Evolutionary conservation across 1,284 basidiomycete species (phyloP), one percentile per base, ranked within the genome.

Genomic region (Fomitopsis palustris): DNA sequence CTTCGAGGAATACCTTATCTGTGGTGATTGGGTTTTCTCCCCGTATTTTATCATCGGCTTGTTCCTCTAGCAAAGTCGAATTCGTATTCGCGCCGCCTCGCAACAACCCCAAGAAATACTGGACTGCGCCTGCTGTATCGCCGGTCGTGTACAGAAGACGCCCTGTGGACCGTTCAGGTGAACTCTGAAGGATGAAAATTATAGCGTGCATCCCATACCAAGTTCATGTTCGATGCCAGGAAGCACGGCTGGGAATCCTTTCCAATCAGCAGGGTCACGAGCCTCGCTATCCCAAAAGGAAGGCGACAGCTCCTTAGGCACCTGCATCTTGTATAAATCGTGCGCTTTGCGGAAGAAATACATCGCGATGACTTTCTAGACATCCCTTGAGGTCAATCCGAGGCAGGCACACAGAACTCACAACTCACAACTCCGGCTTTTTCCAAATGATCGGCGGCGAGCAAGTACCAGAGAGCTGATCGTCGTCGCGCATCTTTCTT

Each of bases 301-400:
- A 1, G 88, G 88, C 0, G 91, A 93, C 14, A 93, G 69, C 21
- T 73, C 72, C 66, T 88, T 89, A 38, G 72, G 68, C 0, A 81
- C 78, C 35, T 73, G 76, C 14, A 72, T 66, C 33, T 73, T 77
- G 68, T 85, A 90, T 29, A 90, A 72, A 19, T 80, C 79, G 61
- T 86, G 85, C 16, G 90, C 86, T 68, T 78, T 82, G 9, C 85
- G 83, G 38, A 93, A 79, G 67, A 92, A 89, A 68, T 88, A 83
- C 80, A 90, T 87, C 1, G 91, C 92, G 54, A 93, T 70, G 2
- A 89, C 86, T 88, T 90, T 93, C 90, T 92, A 65, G 31, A 14
- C 23, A 33, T 16, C 12, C 42, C 4, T 52, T 19, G 54, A 19
- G 33, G 60, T 37, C 61, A 52, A 33, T 54, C 16, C 12, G 8